These are phyloP conservation scores for Fusarium sp. DNA, from an alignment of 2,329 filamentous ascomycete genomes.

Conservation along the genomic window DNA sequence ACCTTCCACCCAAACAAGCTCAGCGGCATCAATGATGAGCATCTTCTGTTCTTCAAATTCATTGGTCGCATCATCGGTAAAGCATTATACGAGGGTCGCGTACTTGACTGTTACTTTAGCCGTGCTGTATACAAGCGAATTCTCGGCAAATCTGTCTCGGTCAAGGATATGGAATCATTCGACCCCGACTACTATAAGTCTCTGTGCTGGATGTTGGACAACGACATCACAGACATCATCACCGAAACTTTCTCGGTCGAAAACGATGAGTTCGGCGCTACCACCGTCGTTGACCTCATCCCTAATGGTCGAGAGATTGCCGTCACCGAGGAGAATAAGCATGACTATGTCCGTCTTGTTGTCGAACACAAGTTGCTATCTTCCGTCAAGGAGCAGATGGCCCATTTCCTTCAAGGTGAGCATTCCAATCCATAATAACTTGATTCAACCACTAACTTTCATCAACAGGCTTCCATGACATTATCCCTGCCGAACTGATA, in stretches of 20 bases:
- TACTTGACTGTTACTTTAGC: constrained; percentile 98
- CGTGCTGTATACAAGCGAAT: constrained; percentile 98
- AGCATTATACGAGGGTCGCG: constrained; percentile 92
- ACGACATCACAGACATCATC: constrained; percentile 98
- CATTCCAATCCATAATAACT: neutral
- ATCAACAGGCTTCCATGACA: constrained; percentile 87
- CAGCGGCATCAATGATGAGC: constrained; percentile 93
- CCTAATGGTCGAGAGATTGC: constrained; percentile 89
- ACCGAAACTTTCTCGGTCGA: constrained; percentile 96
- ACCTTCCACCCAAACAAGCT: constrained; percentile 98
- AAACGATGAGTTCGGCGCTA: constrained; percentile 92
- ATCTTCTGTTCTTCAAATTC: constrained; percentile 98
- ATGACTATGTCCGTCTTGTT: constrained; percentile 93
- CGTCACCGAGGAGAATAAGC: constrained; percentile 98
- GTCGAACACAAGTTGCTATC: constrained; percentile 93
- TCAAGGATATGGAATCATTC: constrained; percentile 99
- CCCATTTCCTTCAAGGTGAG: constrained; percentile 86
- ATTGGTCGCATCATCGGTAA: constrained; percentile 99
- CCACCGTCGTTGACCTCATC: constrained; percentile 85
- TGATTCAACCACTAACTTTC: neutral
- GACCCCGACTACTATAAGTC: constrained; percentile 99
- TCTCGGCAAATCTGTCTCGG: constrained; percentile 90
- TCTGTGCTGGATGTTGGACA: constrained; percentile 96
- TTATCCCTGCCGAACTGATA: constrained; percentile 92
- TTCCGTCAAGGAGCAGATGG: constrained; percentile 93